Evolutionary conservation across 805 yeast genomes (phyloP).

Genomic region (Nakazawaea ambrosiae): DNA sequence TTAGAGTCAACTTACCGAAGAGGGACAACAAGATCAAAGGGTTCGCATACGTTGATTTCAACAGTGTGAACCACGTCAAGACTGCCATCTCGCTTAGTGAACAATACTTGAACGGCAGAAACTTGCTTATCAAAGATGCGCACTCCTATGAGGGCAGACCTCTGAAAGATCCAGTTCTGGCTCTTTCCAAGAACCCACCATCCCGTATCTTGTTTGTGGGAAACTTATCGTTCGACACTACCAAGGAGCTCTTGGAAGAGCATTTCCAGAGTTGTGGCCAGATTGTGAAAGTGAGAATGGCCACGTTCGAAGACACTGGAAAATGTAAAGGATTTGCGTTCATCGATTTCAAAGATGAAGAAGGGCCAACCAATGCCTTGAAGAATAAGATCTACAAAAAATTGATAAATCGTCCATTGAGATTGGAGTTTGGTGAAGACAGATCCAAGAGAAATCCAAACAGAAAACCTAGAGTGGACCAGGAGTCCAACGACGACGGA

Average conservation of each 20-base stretch:
- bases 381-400: slow-evolving; percentile 60
- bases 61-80: slow-evolving; percentile 48
- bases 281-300: slow-evolving; percentile 81
- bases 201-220: slow-evolving; percentile 88
- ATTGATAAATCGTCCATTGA: slow-evolving; percentile 64
- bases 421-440: slow-evolving; percentile 94
- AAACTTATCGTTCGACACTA: slow-evolving; percentile 86
- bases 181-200: slow-evolving; percentile 71
- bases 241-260: slow-evolving; percentile 66
- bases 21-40: slow-evolving; percentile 68
- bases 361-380: slow-evolving; percentile 78
- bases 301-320: slow-evolving; percentile 95
- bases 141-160: slow-evolving; percentile 87
- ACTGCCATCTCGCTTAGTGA: slow-evolving; percentile 68
- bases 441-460: slow-evolving; percentile 70
- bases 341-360: slow-evolving; percentile 74
- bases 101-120: slow-evolving; percentile 71
- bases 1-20: slow-evolving; percentile 76
- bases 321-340: slow-evolving; percentile 97
- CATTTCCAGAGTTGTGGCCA: slow-evolving; percentile 92
- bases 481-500: slow-evolving; percentile 15
- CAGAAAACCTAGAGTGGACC: slow-evolving; percentile 22
- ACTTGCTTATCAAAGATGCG: slow-evolving; percentile 75
- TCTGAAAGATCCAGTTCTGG: slow-evolving; percentile 34
- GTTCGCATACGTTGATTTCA: slow-evolving; percentile 86